Evolutionary conservation across 176 grass and related monocot species (phyloP), one percentile per base, ranked within the genome.

Genomic region (Bothriochloa decipiens): DNA sequence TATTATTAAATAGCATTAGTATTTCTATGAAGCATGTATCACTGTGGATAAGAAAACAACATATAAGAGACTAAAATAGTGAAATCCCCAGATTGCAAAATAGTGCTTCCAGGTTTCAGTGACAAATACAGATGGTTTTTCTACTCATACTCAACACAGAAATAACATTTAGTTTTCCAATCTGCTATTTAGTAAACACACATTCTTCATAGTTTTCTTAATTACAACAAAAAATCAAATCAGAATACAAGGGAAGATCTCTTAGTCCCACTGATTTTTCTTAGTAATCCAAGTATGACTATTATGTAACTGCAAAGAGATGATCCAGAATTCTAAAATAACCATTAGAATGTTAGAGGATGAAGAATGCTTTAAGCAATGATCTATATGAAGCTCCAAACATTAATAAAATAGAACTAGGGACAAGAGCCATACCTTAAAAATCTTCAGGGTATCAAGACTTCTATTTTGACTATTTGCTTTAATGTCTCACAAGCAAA

Each of bases 401-500:
- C 6, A 77, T 78, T 65, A 84, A 69, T 20, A 16, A 53, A 79
- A 79, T 65, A 29, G n/a, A 86, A 63, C 22, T 7, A 82, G 66
- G 20, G 11, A 68, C 37, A 76, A 65, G 17, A 74, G 22, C n/a
- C 47, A 75, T 53, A 99, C 97, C 93, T 96, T 96, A 81, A 94
- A 99, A 86, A 90, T 96, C 66, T 96, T 90, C 89, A 89, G 65
- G 67, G 97, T 93, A 18, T 99, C 97, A 66, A 99, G 93, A 55
- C 84, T 83, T 72, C 92, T 99, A 47, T 94, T 94, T 87, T 89
- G 91, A 89, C 88, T 87, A 74, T 88, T 94, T 32, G 83, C 79
- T 85, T 91, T 94, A 70, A 92, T 96, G 62, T 96, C 93, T 91
- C 93, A 96, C 77, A 99, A 83, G 81, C 96, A 99, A 49, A 96